Conservation (phyloP, 208 protist species). For the Acanthamoeba sp. region DNA sequence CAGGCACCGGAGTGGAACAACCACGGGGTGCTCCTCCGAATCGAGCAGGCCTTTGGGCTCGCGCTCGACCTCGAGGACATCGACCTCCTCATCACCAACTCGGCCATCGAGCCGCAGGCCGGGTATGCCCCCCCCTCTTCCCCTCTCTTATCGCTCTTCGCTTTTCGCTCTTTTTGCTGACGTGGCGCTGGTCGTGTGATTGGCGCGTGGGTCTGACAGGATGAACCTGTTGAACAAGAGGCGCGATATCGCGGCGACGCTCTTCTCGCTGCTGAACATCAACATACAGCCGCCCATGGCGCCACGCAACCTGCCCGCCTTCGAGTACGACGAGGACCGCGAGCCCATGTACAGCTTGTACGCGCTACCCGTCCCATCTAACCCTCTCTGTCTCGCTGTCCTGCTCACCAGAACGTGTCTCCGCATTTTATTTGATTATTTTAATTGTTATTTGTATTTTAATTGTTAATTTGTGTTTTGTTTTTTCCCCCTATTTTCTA, state of each 20-base stretch:
- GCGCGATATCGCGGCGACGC: neutral
- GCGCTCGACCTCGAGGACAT: constrained; percentile 82
- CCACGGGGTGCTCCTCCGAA: constrained; percentile 75
- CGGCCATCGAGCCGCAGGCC: neutral
- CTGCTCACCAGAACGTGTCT: no score
- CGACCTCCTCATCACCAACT: constrained; percentile 57
- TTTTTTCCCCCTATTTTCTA: no score
- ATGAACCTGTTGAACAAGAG: constrained; percentile 2
- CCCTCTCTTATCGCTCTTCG: neutral
- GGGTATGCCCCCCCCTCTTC: neutral
- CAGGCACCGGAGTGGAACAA: neutral
- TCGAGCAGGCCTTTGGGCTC: constrained; percentile 77
- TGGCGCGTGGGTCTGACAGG: neutral
- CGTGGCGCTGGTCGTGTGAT: no score
- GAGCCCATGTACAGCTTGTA: neutral
- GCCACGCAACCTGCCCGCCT: neutral
- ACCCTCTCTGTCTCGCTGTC: no score
- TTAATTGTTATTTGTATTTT: neutral
- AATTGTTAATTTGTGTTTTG: neutral
- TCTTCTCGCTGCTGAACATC: neutral
- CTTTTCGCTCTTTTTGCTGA: no score
- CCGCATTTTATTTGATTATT: neutral
- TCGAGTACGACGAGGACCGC: neutral
- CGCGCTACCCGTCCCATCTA: no score
- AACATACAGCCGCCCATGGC: neutral